Evolutionary conservation across 345 rosid genomes (phyloP).

Genomic region (Hevea brasiliensis): DNA sequence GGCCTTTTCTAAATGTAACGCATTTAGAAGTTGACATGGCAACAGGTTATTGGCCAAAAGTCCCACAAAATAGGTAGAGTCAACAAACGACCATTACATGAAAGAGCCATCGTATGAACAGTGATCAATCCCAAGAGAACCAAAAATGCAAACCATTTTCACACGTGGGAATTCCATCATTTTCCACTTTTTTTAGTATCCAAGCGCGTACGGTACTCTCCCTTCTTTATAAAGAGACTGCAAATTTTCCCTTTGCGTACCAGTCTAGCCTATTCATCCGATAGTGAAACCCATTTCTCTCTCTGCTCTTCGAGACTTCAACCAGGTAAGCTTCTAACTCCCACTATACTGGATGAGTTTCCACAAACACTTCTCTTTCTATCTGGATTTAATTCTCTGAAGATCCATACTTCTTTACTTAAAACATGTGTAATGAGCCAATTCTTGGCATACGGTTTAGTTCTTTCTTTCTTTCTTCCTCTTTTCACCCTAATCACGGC

Average conservation of each 20-base stretch:
- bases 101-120: not conserved
- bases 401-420: too few relatives aligned
- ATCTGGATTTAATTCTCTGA: too few relatives aligned
- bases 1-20: not conserved
- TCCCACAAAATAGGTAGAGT: not conserved
- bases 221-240: not conserved
- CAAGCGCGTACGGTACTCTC: not conserved
- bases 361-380: too few relatives aligned
- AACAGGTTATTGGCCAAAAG: not conserved
- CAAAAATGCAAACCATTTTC: slow-evolving; percentile 11
- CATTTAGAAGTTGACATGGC: not conserved
- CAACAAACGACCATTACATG: slow-evolving; percentile 8
- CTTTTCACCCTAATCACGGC: too few relatives aligned
- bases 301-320: too few relatives aligned
- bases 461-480: not conserved
- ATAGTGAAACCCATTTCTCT: too few relatives aligned
- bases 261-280: too few relatives aligned
- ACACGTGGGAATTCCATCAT: slow-evolving; percentile 5
- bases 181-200: not conserved
- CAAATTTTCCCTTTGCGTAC: not conserved
- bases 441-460: too few relatives aligned
- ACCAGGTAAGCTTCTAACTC: too few relatives aligned
- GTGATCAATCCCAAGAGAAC: not conserved
- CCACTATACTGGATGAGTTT: too few relatives aligned
- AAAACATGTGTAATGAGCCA: too few relatives aligned